Percentiles rank a stretch among this genome's conserved stretches.
phyloP scores from a whole-genome alignment of 2,329 filamentous ascomycete genomes.

The Hypoxylon rubiginosum region DNA sequence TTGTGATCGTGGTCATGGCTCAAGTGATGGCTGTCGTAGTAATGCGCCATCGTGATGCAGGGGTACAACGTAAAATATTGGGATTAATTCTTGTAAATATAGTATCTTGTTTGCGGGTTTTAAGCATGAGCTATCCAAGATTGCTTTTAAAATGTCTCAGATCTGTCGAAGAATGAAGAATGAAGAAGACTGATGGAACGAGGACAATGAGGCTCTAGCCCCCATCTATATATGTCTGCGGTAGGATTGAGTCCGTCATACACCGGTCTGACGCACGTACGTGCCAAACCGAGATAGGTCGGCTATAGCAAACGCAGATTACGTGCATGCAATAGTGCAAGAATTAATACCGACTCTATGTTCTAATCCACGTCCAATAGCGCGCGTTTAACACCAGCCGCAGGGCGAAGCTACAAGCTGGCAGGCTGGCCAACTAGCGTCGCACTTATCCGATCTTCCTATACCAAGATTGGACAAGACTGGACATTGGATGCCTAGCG shows the following conservation, averaged over 20 bases:
- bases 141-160: neutral
- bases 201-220: neutral
- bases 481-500: neutral
- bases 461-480: neutral
- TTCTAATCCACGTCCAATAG: neutral
- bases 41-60: slow-evolving; percentile 35
- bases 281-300: neutral
- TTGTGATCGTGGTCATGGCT: neutral
- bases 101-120: neutral
- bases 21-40: slow-evolving; percentile 21
- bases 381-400: slow-evolving; percentile 20
- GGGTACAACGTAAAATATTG: too few relatives aligned
- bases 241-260: slow-evolving; percentile 9
- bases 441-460: neutral
- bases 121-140: neutral
- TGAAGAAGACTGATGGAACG: neutral
- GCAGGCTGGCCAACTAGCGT: neutral
- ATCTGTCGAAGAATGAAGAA: neutral
- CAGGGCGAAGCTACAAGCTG: slow-evolving; percentile 32
- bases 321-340: slow-evolving; percentile 10
- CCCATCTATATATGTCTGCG: slow-evolving; percentile 25
- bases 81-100: neutral
- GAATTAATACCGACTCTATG: neutral
- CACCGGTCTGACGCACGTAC: slow-evolving; percentile 9
- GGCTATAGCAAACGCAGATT: neutral